Base-by-base conservation (phyloP, 352 stramenopile species). In the Aphanomyces stellatus region DNA sequence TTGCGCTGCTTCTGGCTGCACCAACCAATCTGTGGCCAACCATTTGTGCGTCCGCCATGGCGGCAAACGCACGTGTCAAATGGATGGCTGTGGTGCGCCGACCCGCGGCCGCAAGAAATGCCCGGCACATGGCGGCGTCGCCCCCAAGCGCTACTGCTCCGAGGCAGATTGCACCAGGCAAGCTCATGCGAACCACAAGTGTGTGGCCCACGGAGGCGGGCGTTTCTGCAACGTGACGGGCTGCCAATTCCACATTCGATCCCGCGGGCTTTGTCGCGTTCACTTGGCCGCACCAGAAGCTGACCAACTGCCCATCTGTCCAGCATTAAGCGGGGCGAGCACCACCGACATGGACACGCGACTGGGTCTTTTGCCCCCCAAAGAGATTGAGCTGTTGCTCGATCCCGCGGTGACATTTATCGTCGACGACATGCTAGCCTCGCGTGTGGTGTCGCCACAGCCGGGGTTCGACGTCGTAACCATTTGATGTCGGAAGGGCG, bases 221-320 rank as follows among this genome's bases (percentile, higher is more conserved):
- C 40, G 41, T 17, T 30, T 51, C 4, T 64, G 56, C 30, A 51
- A 46, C 3, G 56, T 49, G 17, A n/a, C 56, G 17, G 56, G 56
- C 4, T 64, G 56, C 41, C 51, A 85, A 74, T 79, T 88, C 65
- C 82, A 91, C 63, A 77, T 81, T 27, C 79, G 82, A 6, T 80
- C 80, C 17, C 79, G 79, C 0, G 82, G 82, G 1, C 71, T 89
- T 2, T 91, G 82, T 64, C 88, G 88, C 69, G 76, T 80, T 43
- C 82, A 91, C 37, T 46, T 46, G 0, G 37, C 13, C 0, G n/a
- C 1, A 19, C 37, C 13, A 46, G 37, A 11, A 46, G 37, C n/a
- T 19, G 37, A 46, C n/a, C 37, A 0, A 0, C n/a, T n/a, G n/a
- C n/a, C n/a, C n/a, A n/a, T n/a, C n/a, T n/a, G n/a, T n/a, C n/a